phyloP scores from a whole-genome alignment of 2,329 filamentous ascomycete species.

The Septoria linicola region DNA sequence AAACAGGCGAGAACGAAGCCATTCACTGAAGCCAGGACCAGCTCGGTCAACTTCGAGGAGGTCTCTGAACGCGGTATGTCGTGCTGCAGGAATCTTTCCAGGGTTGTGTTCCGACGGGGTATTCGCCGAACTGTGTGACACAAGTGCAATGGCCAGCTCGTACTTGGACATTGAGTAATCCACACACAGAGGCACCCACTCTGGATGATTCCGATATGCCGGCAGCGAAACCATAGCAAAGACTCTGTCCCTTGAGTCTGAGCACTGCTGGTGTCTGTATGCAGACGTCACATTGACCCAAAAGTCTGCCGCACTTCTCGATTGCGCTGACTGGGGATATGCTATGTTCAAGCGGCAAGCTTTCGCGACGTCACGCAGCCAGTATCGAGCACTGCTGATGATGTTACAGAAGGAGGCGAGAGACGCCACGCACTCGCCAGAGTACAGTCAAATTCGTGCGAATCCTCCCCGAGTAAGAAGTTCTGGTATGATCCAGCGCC shows the following conservation, averaged over 20 bases:
- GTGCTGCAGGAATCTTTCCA: not conserved
- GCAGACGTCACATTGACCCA: not conserved
- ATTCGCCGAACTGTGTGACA: not conserved
- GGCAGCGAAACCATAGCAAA: not conserved
- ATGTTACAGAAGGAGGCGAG: not conserved
- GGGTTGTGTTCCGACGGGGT: not conserved
- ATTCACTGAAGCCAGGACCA: not conserved
- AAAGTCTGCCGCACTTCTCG: no score
- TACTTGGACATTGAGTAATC: not conserved
- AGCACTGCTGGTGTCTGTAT: not conserved
- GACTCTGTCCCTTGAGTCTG: not conserved
- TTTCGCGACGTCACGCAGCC: no score
- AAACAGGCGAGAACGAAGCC: not conserved
- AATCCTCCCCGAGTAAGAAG: not conserved
- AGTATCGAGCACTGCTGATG: no score
- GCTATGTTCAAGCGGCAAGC: not conserved
- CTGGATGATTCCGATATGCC: not conserved
- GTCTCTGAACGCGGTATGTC: not conserved
- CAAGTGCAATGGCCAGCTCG: not conserved
- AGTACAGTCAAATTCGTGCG: not conserved
- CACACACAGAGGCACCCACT: not conserved
- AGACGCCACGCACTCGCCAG: not conserved
- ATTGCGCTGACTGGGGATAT: no score
- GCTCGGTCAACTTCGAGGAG: not conserved
- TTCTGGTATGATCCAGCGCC: not conserved